phyloP scores from a whole-genome alignment of 331 rosid genomes.

The Pyrus hybrid region DNA sequence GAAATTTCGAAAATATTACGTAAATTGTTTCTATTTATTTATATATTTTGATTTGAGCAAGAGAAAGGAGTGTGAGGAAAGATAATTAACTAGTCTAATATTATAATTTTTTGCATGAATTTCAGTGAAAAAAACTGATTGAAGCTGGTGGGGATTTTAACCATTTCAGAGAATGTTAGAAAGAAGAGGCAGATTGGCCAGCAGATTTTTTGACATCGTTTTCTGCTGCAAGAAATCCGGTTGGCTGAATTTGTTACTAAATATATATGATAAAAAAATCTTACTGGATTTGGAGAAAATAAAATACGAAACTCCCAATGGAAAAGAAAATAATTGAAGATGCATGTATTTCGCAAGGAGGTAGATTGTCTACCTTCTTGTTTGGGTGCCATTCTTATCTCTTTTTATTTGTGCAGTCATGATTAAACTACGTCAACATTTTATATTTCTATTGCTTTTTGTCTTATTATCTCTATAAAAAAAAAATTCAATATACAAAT shows the following conservation, averaged over 20 bases:
- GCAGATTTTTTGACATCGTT: background rate
- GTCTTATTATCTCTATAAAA: too few species aligned
- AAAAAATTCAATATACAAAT: too few species aligned
- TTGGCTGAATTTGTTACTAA: background rate
- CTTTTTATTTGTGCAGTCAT: too few species aligned
- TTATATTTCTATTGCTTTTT: too few species aligned
- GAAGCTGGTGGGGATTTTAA: background rate
- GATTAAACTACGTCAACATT: too few species aligned
- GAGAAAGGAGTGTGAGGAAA: too few species aligned
- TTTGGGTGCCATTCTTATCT: too few species aligned
- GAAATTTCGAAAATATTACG: too few species aligned
- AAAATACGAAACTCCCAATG: background rate
- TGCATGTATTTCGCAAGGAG: background rate
- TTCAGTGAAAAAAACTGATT: constrained; percentile 23
- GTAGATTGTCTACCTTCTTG: too few species aligned
- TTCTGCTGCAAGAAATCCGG: background rate
- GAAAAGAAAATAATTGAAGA: background rate
- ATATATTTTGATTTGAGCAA: too few species aligned
- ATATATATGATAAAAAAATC: background rate
- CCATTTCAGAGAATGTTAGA: constrained; percentile 26
- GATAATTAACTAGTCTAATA: background rate
- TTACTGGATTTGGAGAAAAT: constrained; percentile 1
- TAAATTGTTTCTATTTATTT: too few species aligned
- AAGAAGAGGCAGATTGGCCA: background rate
- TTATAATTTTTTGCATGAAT: background rate